A percentile compares a stretch with the other conserved stretches of the same genome.
Conservation (phyloP, 2,329 filamentous ascomycete genomes). For the Monilinia vaccinii-corymbosi region DNA sequence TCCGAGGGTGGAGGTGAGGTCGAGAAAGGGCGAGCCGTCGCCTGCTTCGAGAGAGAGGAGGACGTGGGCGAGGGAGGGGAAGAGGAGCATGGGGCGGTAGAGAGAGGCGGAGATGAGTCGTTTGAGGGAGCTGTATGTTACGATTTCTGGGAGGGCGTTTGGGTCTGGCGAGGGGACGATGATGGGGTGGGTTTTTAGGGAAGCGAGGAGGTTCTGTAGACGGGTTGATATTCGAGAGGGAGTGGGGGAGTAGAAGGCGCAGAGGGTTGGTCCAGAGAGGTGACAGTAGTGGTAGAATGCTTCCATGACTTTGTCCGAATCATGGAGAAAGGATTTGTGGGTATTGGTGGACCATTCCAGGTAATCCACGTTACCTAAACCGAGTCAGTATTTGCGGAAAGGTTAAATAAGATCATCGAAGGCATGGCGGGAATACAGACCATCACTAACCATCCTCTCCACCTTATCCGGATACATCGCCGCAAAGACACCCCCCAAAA, state of each 20-base stretch:
- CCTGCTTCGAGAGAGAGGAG: slow-evolving; percentile 28
- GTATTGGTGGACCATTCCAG: slow-evolving; percentile 23
- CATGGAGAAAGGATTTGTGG: slow-evolving; percentile 35
- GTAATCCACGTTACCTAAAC: slow-evolving; percentile 31
- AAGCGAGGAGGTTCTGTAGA: slow-evolving; percentile 31
- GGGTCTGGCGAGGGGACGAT: slow-evolving; percentile 16
- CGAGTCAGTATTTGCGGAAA: slow-evolving; percentile 40
- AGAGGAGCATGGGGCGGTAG: slow-evolving; percentile 26
- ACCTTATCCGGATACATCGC: slow-evolving; percentile 35
- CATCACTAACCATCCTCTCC: slow-evolving; percentile 32
- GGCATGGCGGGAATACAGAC: slow-evolving; percentile 14
- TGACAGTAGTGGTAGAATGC: slow-evolving; percentile 26
- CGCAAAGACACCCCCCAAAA: slow-evolving; percentile 37
- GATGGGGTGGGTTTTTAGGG: slow-evolving; percentile 31
- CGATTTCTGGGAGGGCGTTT: slow-evolving; percentile 18
- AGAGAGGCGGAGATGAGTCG: slow-evolving; percentile 22
- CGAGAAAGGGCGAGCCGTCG: slow-evolving; percentile 35
- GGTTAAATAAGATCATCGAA: no score
- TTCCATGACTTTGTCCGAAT: slow-evolving; percentile 25
- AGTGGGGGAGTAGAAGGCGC: slow-evolving; percentile 20
- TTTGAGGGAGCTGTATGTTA: slow-evolving; percentile 26
- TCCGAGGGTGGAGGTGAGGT: slow-evolving; percentile 5
- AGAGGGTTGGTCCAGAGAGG: slow-evolving; percentile 28
- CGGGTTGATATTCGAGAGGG: slow-evolving; percentile 20
- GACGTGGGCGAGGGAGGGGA: slow-evolving; percentile 23